These are phyloP conservation scores for Skeletonema menzelii DNA, from an alignment of 108 stramenopile genomes.

Conservation along the genomic window DNA sequence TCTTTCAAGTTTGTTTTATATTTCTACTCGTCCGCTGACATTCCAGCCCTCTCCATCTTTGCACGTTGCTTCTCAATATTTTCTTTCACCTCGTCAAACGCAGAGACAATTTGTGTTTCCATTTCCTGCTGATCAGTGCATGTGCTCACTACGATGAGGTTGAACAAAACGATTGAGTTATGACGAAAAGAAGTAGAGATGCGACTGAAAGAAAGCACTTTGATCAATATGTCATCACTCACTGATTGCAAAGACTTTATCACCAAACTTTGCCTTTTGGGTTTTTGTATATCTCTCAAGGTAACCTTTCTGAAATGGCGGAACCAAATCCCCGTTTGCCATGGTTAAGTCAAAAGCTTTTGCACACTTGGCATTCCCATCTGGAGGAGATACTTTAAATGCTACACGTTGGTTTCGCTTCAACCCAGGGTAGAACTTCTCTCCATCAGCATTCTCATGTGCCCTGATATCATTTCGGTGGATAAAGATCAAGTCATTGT, in stretches of 20 bases:
- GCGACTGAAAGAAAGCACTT: neutral
- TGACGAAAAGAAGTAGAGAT: neutral
- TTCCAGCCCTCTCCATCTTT: constrained; percentile 10
- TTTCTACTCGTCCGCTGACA: neutral
- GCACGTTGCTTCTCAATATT: constrained; percentile 12
- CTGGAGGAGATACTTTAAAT: constrained; percentile 24
- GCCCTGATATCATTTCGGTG: constrained; percentile 9
- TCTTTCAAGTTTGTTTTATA: neutral
- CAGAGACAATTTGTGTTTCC: constrained; percentile 26
- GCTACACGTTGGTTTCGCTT: constrained; percentile 9
- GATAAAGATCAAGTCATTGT: constrained; percentile 14
- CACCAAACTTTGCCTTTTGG: constrained; percentile 21
- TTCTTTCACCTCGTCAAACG: constrained; percentile 17
- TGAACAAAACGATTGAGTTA: neutral
- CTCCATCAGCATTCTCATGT: neutral
- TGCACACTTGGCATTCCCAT: constrained; percentile 4
- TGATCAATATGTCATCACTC: neutral
- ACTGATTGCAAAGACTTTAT: constrained; percentile 16
- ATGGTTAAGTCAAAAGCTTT: constrained; percentile 20
- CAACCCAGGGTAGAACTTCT: neutral
- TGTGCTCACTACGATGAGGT: neutral
- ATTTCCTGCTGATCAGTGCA: constrained; percentile 27
- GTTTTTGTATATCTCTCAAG: neutral
- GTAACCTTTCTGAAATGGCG: constrained; percentile 8
- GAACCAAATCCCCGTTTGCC: constrained; percentile 13